These are phyloP conservation scores for Cornus controversa DNA, from an alignment of 148 eudicot species.

Conservation along the genomic window DNA sequence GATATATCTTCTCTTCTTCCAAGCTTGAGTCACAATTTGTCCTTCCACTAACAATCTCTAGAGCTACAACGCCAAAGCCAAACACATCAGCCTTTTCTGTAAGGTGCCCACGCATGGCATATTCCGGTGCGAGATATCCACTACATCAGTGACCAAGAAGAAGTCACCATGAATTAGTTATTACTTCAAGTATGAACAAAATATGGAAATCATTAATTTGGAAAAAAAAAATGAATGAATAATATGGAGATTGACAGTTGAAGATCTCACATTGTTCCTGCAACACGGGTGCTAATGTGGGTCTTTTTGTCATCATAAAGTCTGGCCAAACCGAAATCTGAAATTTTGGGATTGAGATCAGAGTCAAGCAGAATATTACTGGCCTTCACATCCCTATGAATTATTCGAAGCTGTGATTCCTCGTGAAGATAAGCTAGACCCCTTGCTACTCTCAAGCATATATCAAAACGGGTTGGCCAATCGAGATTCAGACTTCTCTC, in stretches of 20 bases:
- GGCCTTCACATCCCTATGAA: conserved; percentile 90
- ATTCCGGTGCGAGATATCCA: conserved; percentile 97
- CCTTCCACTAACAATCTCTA: conserved; percentile 83
- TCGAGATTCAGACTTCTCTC: conserved; percentile 37
- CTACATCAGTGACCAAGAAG: conserved; percentile 30
- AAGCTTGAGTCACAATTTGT: conserved; percentile 57
- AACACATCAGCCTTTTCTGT: conserved; percentile 94
- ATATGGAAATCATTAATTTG: not conserved
- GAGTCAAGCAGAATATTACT: conserved; percentile 87
- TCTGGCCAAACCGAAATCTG: conserved; percentile 95
- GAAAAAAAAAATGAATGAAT: not conserved
- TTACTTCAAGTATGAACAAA: not conserved
- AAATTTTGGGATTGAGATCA: conserved; percentile 76
- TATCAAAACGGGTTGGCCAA: conserved; percentile 80
- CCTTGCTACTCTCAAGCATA: conserved; percentile 84
- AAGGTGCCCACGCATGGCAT: conserved; percentile 92
- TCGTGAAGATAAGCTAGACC: conserved; percentile 87
- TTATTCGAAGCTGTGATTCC: conserved; percentile 71
- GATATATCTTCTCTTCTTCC: conserved; percentile 57
- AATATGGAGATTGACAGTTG: not conserved
- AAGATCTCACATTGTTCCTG: conserved; percentile 78
- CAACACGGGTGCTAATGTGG: conserved; percentile 87
- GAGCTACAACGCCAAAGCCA: conserved; percentile 82
- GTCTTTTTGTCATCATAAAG: conserved; percentile 86
- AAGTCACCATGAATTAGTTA: not conserved